Conservation (phyloP, 495 filamentous ascomycete genomes). For the Cercophora samala region DNA sequence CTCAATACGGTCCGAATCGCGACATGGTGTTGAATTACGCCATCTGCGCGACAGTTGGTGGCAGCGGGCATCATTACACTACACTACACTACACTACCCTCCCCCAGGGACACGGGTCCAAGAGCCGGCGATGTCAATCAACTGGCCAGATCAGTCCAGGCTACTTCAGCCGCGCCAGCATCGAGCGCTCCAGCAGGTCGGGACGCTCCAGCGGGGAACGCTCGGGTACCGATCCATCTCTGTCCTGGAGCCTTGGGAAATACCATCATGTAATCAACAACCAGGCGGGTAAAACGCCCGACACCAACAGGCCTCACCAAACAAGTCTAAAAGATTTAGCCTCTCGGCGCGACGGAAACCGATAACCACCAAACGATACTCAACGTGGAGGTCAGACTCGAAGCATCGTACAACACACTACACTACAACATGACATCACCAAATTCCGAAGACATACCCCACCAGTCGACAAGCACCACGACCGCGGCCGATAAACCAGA, state of each 20-base stretch:
- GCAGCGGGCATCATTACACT: too few species aligned
- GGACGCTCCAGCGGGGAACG: not conserved
- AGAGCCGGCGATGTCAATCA: not conserved
- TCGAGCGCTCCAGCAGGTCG: not conserved
- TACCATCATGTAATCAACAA: not conserved
- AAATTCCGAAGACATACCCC: not conserved
- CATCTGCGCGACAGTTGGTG: too few species aligned
- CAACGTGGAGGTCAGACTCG: not conserved
- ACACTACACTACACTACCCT: too few species aligned
- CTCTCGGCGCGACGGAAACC: not conserved
- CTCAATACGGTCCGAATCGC: too few species aligned
- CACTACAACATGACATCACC: not conserved
- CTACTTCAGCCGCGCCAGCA: not conserved
- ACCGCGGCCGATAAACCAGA: not conserved
- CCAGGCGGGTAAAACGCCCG: not conserved
- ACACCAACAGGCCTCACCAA: not conserved
- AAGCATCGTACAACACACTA: not conserved
- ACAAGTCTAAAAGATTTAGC: not conserved
- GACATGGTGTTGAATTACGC: too few species aligned
- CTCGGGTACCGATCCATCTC: not conserved
- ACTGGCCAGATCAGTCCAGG: not conserved
- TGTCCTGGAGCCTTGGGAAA: not conserved
- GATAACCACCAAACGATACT: not conserved
- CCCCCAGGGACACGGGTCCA: not conserved
- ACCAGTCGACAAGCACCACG: not conserved